Evolutionary conservation across 2,329 filamentous ascomycete species (phyloP), one percentile per base, ranked within the genome.

Genomic region (Colletotrichum cereale): DNA sequence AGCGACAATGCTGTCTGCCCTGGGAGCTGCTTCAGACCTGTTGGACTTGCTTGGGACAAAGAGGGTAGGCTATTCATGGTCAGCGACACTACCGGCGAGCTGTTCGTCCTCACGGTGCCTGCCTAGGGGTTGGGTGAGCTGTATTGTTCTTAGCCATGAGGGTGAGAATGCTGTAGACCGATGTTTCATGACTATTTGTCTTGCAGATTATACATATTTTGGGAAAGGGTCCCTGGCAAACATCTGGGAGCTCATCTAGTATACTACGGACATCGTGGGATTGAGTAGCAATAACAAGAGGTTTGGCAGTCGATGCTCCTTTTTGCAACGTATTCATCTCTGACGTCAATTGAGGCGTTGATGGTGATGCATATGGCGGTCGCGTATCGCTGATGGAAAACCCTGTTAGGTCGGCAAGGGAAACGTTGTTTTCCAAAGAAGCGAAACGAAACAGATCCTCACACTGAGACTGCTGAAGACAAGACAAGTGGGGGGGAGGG

Each of bases 81-180:
- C 71, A 89, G 86, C 16, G 91, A 93, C 77, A 78, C 84, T n/a
- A 90, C 90, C 0, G 91, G 90, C 16, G 91, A 93, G 82, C 86
- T 93, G 44, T 92, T 88, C 75, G 86, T 92, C 3, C 76, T 90
- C 66, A 72, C 70, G n/a, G 66, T 68, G 16, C 66, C 69, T 40
- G 44, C 60, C 29, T 72, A 72, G 60, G 40, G 29, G 11, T 38
- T 24, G 31, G 44, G 16, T n/a, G 53, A 56, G 47, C 21, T 10
- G 14, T 69, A 38, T 38, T 64, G 38, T 36, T 47, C 44, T 47
- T 10, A 44, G 3, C 5, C 21, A 10, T 26, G 24, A 63, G 42
- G 21, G 16, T 12, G 8, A 47, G n/a, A 5, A 18, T 38, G 34
- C 6, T 40, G 47, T n/a, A 26, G 12, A 29, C 24, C 8, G 2